Percentiles rank a stretch among this genome's conserved stretches.
These are phyloP conservation scores for Macroventuria anomochaeta DNA, from an alignment of 2,329 filamentous ascomycete species.

Conservation along the genomic window DNA sequence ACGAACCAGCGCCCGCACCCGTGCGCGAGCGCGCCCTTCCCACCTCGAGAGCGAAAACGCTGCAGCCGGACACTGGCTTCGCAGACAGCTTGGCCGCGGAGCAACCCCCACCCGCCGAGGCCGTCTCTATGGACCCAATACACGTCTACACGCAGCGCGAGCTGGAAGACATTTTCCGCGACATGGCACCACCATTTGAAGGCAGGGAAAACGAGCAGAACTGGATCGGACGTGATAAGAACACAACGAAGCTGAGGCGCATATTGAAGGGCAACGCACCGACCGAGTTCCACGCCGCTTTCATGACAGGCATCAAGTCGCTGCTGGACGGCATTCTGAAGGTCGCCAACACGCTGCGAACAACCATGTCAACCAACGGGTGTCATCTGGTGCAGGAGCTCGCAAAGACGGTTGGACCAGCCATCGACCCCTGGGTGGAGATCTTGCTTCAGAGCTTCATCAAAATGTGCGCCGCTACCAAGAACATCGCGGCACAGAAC, in stretches of 20 bases:
- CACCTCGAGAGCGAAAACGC: constrained; percentile 42
- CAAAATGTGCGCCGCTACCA: constrained; percentile 87
- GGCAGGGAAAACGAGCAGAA: constrained; percentile 90
- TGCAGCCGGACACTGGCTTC: constrained; percentile 53
- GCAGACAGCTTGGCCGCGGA: constrained; percentile 56
- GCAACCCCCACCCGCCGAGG: constrained; percentile 67
- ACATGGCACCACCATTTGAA: constrained; percentile 83
- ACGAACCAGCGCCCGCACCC: constrained; percentile 19
- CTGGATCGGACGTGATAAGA: constrained; percentile 86
- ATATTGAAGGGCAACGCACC: constrained; percentile 85
- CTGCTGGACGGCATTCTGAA: constrained; percentile 90
- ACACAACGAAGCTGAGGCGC: constrained; percentile 74
- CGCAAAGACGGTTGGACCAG: constrained; percentile 75
- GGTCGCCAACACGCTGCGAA: constrained; percentile 80
- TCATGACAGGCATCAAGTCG: constrained; percentile 72
- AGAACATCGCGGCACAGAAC: constrained; percentile 88
- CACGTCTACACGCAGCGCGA: constrained; percentile 86
- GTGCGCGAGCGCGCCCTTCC: constrained; percentile 34
- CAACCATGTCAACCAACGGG: constrained; percentile 86
- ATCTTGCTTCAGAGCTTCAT: constrained; percentile 87
- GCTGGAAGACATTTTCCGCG: constrained; percentile 83
- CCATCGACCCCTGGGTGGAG: constrained; percentile 87
- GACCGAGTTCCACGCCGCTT: constrained; percentile 74
- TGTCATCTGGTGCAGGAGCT: constrained; percentile 86
- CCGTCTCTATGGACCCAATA: constrained; percentile 76